Percentiles rank a stretch among this genome's conserved stretches.
These are phyloP conservation scores for Mycena epipterygia DNA, from an alignment of 768 basidiomycete genomes.

Conservation along the genomic window DNA sequence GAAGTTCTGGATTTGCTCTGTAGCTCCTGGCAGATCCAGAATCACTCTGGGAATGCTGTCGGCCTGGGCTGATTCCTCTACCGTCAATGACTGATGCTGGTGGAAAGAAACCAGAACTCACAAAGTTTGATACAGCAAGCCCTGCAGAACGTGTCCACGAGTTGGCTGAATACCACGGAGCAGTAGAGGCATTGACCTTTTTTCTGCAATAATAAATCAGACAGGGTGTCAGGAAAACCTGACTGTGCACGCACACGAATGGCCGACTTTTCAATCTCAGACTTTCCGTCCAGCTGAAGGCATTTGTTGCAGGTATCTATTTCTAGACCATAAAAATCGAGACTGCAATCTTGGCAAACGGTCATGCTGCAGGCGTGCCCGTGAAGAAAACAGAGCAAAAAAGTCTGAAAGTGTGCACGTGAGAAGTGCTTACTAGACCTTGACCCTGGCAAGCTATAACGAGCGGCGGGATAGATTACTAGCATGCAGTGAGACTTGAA, in stretches of 20 bases:
- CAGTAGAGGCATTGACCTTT: slow-evolving; percentile 6
- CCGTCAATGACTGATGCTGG: not conserved
- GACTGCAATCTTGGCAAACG: slow-evolving; percentile 8
- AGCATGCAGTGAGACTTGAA: not conserved
- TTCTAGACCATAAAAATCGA: slow-evolving; percentile 1
- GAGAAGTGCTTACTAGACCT: slow-evolving; percentile 31
- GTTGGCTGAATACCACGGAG: not conserved
- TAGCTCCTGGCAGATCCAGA: not conserved
- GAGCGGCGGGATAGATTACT: not conserved
- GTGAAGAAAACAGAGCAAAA: not conserved
- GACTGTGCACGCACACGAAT: slow-evolving; percentile 1
- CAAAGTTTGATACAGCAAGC: not conserved
- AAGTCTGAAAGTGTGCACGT: slow-evolving; percentile 13
- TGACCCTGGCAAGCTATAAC: slow-evolving; percentile 13
- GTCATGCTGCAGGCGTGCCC: not conserved
- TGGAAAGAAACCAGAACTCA: not conserved
- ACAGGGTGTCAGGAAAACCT: no score
- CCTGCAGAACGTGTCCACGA: slow-evolving; percentile 1
- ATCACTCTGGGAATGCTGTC: slow-evolving; percentile 15
- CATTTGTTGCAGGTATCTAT: not conserved
- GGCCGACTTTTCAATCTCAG: slow-evolving; percentile 7
- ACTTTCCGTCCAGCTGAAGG: not conserved
- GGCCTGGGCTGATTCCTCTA: not conserved
- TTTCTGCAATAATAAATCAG: not conserved
- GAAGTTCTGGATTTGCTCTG: slow-evolving; percentile 5